phyloP scores from a whole-genome alignment of 306 rosid genomes.

The Fragaria ananassa region DNA sequence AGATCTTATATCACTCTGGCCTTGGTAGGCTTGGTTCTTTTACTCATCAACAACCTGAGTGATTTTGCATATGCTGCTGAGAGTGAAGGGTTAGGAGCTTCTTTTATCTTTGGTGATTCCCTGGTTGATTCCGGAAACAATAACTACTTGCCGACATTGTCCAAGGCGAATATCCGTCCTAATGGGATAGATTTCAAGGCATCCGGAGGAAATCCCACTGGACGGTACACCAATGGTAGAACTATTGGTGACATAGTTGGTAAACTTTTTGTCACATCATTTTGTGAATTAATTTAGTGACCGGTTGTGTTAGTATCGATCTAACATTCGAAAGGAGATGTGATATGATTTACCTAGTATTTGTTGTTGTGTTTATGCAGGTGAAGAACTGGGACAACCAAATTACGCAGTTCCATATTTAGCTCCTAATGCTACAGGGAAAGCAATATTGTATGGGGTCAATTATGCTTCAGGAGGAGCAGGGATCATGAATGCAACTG shows the following conservation, averaged over 20 bases:
- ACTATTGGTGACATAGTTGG: conserved; percentile 90
- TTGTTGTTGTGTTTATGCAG: conserved; percentile 30
- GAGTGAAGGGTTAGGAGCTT: conserved; percentile 56
- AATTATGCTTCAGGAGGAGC: conserved; percentile 98
- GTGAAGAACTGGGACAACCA: conserved; percentile 81
- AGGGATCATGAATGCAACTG: conserved; percentile 90
- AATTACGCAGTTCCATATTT: conserved; percentile 71
- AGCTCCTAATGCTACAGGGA: conserved; percentile 75
- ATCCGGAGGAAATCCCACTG: conserved; percentile 78
- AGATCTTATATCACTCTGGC: conserved; percentile 25
- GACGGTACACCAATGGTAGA: conserved; percentile 90
- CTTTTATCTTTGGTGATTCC: conserved; percentile 91
- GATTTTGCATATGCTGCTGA: conserved; percentile 36
- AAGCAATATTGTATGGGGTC: conserved; percentile 62
- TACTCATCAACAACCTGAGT: conserved; percentile 24
- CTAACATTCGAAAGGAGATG: not conserved
- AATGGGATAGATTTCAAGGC: conserved; percentile 85
- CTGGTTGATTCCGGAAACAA: conserved; percentile 94
- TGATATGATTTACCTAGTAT: not conserved
- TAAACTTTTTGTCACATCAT: conserved; percentile 14
- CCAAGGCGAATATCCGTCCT: conserved; percentile 74
- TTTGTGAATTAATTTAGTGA: not conserved
- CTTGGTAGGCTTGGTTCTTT: conserved; percentile 20
- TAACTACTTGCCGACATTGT: conserved; percentile 67
- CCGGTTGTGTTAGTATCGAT: not conserved